Percentiles rank a stretch among this genome's conserved stretches.
Evolutionary conservation across 257 asterid species (phyloP).

Genomic region (Fraxinus excelsior): DNA sequence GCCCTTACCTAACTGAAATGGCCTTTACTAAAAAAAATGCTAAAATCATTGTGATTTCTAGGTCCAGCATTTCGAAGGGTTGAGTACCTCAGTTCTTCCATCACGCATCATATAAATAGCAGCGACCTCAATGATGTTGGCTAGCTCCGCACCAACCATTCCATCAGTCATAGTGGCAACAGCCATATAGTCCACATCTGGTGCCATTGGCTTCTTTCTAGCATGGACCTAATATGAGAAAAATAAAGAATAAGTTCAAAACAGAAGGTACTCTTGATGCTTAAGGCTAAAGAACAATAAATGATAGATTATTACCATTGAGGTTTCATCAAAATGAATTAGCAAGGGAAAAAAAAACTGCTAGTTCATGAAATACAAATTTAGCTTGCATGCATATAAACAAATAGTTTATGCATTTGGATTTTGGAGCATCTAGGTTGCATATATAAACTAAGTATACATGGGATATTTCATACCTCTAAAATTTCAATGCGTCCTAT

Average conservation of each 20-base stretch:
- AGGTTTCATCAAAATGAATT: background rate
- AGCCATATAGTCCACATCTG: constrained; percentile 84
- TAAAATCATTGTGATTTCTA: background rate
- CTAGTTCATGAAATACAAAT: background rate
- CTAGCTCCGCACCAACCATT: constrained; percentile 99
- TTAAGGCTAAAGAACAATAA: constrained; percentile 8
- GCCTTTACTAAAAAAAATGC: background rate
- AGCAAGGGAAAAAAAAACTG: background rate
- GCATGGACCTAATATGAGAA: constrained; percentile 77
- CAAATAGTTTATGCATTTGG: constrained; percentile 4
- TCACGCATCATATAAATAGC: constrained; percentile 97
- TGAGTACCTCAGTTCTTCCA: constrained; percentile 78
- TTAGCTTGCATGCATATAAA: background rate
- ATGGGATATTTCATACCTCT: constrained; percentile 48
- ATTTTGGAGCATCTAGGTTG: background rate
- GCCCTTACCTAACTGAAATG: background rate
- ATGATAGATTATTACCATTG: background rate
- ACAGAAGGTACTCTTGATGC: background rate
- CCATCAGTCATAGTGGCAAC: constrained; percentile 89
- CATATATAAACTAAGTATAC: background rate
- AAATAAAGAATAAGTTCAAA: constrained; percentile 1
- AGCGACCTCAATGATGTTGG: constrained; percentile 92
- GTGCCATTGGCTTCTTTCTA: constrained; percentile 89
- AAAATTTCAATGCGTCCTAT: constrained; percentile 89
- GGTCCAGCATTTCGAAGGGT: constrained; percentile 20